Evolutionary conservation across 2,329 filamentous ascomycete genomes (phyloP), one percentile per base, ranked within the genome.

Genomic region (Septoria petroselini): DNA sequence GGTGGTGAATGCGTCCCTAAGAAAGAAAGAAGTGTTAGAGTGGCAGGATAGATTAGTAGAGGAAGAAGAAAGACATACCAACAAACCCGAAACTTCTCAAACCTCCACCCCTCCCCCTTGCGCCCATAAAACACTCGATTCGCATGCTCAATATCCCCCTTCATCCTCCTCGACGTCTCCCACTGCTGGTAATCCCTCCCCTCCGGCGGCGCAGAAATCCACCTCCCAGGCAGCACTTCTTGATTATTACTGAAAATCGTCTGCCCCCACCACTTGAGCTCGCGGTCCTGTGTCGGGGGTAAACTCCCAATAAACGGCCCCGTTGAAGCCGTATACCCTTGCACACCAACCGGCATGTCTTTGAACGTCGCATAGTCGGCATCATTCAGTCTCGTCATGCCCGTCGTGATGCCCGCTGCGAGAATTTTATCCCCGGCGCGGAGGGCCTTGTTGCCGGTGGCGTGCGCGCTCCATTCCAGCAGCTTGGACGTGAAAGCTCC

Each of bases 1-100:
- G 2, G 79, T 75, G 0, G 81, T 83, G 58, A 84, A 79, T 7
- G 81, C 82, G 55, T 85, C 83, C 83, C 82, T 85, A 47, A 4
- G 34, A 5, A 27, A 27, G 33, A 11, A 15, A n/a, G 8, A 11
- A 7, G 4, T n/a, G 31, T 4, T 17, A 23, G 19, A 31, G 19
- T n/a, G 38, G 34, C 33, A 41, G 45, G 19, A 9, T 14, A 37
- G 17, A 14, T n/a, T 7, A 12, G 14, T 7, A 23, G 14, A 38
- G 11, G 27, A 40, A n/a, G 5, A 14, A 38, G 31, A n/a, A 37
- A 18, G 18, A 69, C 77, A 65, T 65, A 84, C 82, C 83, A 86
- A 74, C 82, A 85, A 51, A 85, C 80, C 4, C 83, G 75, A 61
- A 83, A 77, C 61, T 83, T 79, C 48, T 77, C 76, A 66, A 82